phyloP scores from a whole-genome alignment of 2,329 filamentous ascomycete species.

The Aspergillus novoparasiticus region DNA sequence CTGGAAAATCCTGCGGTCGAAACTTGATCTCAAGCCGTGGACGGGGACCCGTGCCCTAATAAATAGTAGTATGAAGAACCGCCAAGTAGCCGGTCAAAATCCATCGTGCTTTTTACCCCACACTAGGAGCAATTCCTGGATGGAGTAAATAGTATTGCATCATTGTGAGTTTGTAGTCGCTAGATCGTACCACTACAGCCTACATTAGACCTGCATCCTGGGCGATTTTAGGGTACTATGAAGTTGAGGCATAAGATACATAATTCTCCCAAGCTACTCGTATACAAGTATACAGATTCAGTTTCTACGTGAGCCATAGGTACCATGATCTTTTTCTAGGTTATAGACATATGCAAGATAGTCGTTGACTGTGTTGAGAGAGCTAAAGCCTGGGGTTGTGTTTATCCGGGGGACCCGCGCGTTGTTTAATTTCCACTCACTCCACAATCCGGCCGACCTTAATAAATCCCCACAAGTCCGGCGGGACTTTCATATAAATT shows the following conservation, averaged over 20 bases:
- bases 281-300: background rate
- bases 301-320: background rate
- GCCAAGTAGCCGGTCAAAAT: background rate
- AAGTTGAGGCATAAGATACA: background rate
- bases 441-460: background rate
- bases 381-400: background rate
- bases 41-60: background rate
- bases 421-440: background rate
- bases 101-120: background rate
- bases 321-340: background rate
- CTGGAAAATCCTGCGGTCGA: background rate
- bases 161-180: background rate
- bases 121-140: background rate
- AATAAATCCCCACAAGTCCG: background rate
- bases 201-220: background rate
- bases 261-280: background rate
- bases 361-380: background rate
- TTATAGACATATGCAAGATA: background rate
- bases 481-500: conserved; percentile 1
- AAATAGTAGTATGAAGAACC: background rate
- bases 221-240: background rate
- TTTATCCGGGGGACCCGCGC: background rate
- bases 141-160: background rate
- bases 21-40: background rate
- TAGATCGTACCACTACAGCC: background rate